A percentile compares a stretch with the other conserved stretches of the same genome.
Conservation (phyloP, 2,329 filamentous ascomycete species). For the Camillea tinctor region DNA sequence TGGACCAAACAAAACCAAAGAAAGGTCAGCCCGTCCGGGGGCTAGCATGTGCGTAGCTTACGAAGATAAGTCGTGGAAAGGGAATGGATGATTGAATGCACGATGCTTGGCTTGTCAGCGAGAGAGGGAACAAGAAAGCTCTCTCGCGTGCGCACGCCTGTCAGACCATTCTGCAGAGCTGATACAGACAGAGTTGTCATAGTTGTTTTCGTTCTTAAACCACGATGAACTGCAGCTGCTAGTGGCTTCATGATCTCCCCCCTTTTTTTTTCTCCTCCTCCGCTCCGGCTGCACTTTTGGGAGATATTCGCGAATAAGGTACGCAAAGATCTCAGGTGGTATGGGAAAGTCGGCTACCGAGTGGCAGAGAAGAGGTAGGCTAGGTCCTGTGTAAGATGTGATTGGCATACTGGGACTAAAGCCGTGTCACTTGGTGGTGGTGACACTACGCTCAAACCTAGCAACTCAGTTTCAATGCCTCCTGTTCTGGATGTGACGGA, state of each 20-base stretch:
- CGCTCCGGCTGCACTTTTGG: not conserved
- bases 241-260: not conserved
- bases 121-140: too few species aligned
- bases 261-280: not conserved
- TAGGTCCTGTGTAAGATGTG: not conserved
- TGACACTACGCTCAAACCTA: not conserved
- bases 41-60: not conserved
- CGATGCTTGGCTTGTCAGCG: too few species aligned
- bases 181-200: not conserved
- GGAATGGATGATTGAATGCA: not conserved
- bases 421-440: not conserved
- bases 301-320: not conserved
- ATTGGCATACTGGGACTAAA: not conserved
- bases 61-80: not conserved
- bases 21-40: not conserved
- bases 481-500: not conserved
- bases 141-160: not conserved
- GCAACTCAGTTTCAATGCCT: not conserved
- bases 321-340: not conserved
- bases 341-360: not conserved
- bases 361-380: not conserved
- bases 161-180: not conserved
- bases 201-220: not conserved
- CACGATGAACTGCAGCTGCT: not conserved
- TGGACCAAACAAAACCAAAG: not conserved